A percentile compares a stretch with the other conserved stretches of the same genome.
Conservation (phyloP, 148 eudicot genomes). For the Rheum nobile region DNA sequence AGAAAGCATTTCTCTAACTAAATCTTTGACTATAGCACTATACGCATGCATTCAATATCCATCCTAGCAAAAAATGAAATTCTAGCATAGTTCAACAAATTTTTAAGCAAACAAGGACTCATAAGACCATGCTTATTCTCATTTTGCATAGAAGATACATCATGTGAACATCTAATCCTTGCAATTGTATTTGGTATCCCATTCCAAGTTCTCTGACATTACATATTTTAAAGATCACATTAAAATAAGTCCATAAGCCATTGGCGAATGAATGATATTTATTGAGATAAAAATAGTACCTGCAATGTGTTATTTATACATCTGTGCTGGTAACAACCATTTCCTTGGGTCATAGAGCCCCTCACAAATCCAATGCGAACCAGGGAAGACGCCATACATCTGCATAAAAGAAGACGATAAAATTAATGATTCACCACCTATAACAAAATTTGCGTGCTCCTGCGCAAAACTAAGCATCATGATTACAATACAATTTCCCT, state of each 20-base stretch:
- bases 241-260: not conserved
- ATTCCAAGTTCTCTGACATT: not conserved
- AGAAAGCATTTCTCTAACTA: not conserved
- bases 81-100: not conserved
- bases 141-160: not conserved
- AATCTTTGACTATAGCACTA: no score
- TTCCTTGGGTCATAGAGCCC: slow-evolving; percentile 87
- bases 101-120: not conserved
- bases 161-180: not conserved
- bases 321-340: slow-evolving; percentile 95
- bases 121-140: not conserved
- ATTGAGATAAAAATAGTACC: slow-evolving; percentile 27
- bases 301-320: slow-evolving; percentile 67
- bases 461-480: not conserved
- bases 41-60: not conserved
- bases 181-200: not conserved
- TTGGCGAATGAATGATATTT: not conserved
- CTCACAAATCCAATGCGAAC: slow-evolving; percentile 95
- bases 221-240: not conserved
- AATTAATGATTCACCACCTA: not conserved
- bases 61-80: not conserved
- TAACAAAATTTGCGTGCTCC: not conserved
- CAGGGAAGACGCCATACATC: slow-evolving; percentile 96
- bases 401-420: slow-evolving; percentile 18
- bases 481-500: not conserved